Evolutionary conservation across 1,139 yeast species (phyloP).

Genomic region (Kazachstania sp.): DNA sequence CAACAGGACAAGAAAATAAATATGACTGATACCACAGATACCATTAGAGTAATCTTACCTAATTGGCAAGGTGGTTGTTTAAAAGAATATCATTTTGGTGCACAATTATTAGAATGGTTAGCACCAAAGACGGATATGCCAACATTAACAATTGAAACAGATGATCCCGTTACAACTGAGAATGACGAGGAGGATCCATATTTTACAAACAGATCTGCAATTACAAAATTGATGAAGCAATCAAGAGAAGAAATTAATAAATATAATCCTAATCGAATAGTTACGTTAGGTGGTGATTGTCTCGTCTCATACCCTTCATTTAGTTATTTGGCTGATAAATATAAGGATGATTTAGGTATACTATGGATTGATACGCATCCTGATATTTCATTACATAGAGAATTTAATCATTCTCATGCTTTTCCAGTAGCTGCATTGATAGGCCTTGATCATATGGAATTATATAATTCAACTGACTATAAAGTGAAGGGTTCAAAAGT

Average conservation of each 20-base stretch:
- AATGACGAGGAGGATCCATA: background rate
- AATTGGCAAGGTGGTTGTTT: constrained; percentile 1
- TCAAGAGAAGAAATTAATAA: background rate
- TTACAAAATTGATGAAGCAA: background rate
- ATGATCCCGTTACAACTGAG: background rate
- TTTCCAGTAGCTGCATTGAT: background rate
- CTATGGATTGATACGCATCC: constrained; percentile 4
- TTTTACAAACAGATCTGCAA: background rate
- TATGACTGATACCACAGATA: background rate
- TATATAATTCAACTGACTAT: background rate
- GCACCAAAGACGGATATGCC: background rate
- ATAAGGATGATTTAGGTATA: background rate
- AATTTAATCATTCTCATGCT: constrained; percentile 1
- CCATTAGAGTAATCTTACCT: background rate
- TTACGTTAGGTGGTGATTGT: constrained; percentile 3
- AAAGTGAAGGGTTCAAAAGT: background rate
- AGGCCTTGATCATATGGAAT: background rate
- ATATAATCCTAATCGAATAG: background rate
- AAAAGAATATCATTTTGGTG: background rate
- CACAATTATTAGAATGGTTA: background rate
- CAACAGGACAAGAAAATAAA: too few relatives aligned
- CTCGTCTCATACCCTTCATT: background rate
- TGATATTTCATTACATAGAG: background rate
- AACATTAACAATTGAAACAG: background rate
- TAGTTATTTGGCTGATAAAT: background rate